Base-by-base conservation (phyloP, 495 filamentous ascomycete species). In the Thermochaetoides thermophila region DNA sequence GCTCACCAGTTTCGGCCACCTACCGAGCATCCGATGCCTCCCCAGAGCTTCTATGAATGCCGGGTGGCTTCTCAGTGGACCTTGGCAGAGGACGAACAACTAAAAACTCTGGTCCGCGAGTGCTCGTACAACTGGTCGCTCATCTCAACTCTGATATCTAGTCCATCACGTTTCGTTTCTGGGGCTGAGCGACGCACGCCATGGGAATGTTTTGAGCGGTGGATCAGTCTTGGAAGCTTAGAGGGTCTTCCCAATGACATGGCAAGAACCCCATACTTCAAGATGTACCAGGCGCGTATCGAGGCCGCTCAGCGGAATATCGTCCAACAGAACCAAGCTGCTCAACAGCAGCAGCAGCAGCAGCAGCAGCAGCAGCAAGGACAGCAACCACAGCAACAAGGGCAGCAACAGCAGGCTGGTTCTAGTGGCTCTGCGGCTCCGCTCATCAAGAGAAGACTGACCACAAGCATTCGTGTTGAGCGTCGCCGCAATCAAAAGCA, bases 171-270 rank as follows among this genome's bases (percentile, higher is more conserved):
- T 19, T 91, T 78, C 48, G 72, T 76, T 15, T 85, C 87, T 29
- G 79, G 81, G 10, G 73, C 83, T 8, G 91, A 95, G 48, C 73
- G 89, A 34, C 71, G 89, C 31, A 96, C 91, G 3, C 86, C 89
- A 4, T 97, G 89, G 89, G 89, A 97, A 58, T 97, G 89, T 48
- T 97, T 96, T 46, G 89, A 97, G 51, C 74, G 91, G 23, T 96
- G 87, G 84, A 74, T 93, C 11, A 73, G 76, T 34, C 60, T 96
- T 7, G 74, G 92, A 8, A 73, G 76, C 35, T 57, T 96, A 7
- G 89, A 95, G 58, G 84, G 84, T 4, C 57, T 93, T 22, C 85
- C 85, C 12, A 71, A 72, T 24, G 89, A 97, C 35, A 89, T 95
- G 80, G 73, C 73, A 16, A 91, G 93, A 57, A 91, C 80, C 3